Evolutionary conservation across 768 basidiomycete genomes (phyloP), one percentile per base, ranked within the genome.

Genomic region (Serendipita sp.): DNA sequence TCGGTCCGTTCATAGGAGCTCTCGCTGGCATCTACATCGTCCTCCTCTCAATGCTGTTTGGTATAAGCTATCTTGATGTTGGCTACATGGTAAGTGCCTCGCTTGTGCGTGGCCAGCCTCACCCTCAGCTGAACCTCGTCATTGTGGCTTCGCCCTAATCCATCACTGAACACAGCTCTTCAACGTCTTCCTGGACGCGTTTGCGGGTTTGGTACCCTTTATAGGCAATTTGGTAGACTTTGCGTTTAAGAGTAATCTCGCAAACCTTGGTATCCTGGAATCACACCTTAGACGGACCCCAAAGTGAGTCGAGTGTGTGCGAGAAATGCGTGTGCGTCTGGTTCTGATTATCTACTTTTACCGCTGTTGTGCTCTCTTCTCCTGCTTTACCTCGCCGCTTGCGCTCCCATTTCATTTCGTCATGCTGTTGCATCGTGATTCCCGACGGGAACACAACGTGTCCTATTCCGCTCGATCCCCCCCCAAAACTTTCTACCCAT

Each of bases 191-290:
- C 64, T 65, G 27, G 58, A 65, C 34, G 29, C 64, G 15, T 63
- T 31, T 16, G 62, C 62, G 13, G 64, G 64, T 33, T 40, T 64
- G 15, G 37, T 65, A 15, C 60, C 58, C 13, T 3, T 65, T 40
- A 23, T 65, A 23, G 58, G 58, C n/a, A 43, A 40, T 13, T 11
- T 63, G 4, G 44, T 62, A 3, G 64, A 65, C 36, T 31, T 62
- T n/a, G 55, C 64, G n/a, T 65, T 65, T 60, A 65, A 65, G 58
- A 55, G 62, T 11, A 65, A 65, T 36, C 60, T 65, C 5, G 64
- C 64, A 11, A 62, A 65, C 36, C 64, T 65, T 37, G 58, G 15
- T 3, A 65, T 65, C 40, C 58, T 65, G 23, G 58, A 62, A 60
- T 34, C 23, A 34, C 60, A 65, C 37, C 18, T 65, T 13, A 45